Base-by-base conservation (phyloP, 1,284 basidiomycete species). In the Marasmius tenuissimus region DNA sequence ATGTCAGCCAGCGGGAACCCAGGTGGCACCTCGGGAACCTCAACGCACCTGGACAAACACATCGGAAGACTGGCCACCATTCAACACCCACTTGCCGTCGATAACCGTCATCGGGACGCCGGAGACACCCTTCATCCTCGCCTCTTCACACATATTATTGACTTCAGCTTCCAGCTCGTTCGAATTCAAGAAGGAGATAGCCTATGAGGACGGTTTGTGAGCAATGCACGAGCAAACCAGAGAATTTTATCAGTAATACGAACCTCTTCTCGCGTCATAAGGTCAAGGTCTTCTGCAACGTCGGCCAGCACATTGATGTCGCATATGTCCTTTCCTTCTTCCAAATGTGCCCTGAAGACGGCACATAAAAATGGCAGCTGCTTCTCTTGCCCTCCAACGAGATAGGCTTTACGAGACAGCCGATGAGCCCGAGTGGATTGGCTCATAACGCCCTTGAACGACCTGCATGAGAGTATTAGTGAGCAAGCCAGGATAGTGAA, bases 71-170 rank as follows among this genome's bases (percentile, higher is more conserved):
- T 93, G 91, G 3, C 87, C 87, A 5, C 91, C 91, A 53, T 85
- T 88, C 52, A 93, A 78, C 9, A 88, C 89, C 89, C 90, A 93
- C 68, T 87, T 87, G 18, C 86, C 85, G 69, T 93, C 88, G 65
- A 94, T 88, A 69, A 93, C 85, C 52, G 86, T 86, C 75, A 92
- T 86, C 2, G 93, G 92, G 6, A 94, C 91, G 39, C 92, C 92
- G 0, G 84, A 89, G 58, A 94, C 85, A 20, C 91, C 91, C 62
- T 86, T 86, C 39, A 79, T 78, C 63, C 85, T 84, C 20, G 89
- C 90, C 42, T 88, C 84, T 8, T 82, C 77, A 63, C 88, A 84
- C 78, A 89, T 85, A n/a, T 78, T 78, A 63, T 87, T 79, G 1
- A 94, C 88, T 64, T 91, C 89, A 57, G 81, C 81, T 64, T 84